Base-by-base conservation (phyloP, 805 yeast species). In the Candida dendrica region DNA sequence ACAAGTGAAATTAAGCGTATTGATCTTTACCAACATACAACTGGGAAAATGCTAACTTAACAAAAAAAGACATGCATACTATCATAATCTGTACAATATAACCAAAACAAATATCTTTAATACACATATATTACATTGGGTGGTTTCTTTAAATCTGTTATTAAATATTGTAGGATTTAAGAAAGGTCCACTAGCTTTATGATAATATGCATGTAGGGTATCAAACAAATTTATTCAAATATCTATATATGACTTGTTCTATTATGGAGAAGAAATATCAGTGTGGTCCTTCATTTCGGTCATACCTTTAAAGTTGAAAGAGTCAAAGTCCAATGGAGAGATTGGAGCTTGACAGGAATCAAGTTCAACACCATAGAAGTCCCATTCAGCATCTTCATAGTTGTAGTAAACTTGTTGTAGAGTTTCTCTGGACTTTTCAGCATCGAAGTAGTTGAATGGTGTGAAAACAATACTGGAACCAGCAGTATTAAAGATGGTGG, bases 361-460 rank as follows among this genome's bases (percentile, higher is more conserved):
- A 22, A 35, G 32, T 27, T 48, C 52, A 14, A 48, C 44, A 6
- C 56, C 61, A 32, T 40, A 43, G 52, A 56, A 57, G 10, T 52
- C 54, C 59, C 60, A 56, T 15, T 38, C 39, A 5, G 40, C 42
- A 26, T 43, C 48, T 4, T 52, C 53, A 37, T 52, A 54, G 7
- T 34, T 44, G 44, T 51, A 57, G 34, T 45, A 34, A 45, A 53
- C 37, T 38, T 56, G 60, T 32, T 50, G 52, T 42, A 46, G 44
- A 17, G 53, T 42, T 33, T 55, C 60, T 31, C 50, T 38, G 32
- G 52, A 45, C 38, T 56, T 58, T 18, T 49, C 54, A 15, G 26
- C 30, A 36, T 53, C 56, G 24, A 57, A 57, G 51, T 52, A 57
- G 45, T 57, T 57, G 46, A 44, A 56, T 22, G 61, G 61, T 6